A percentile compares a stretch with the other conserved stretches of the same genome.
phyloP scores from a whole-genome alignment of 345 rosid species.

The Psidium friedrichsthalianum region DNA sequence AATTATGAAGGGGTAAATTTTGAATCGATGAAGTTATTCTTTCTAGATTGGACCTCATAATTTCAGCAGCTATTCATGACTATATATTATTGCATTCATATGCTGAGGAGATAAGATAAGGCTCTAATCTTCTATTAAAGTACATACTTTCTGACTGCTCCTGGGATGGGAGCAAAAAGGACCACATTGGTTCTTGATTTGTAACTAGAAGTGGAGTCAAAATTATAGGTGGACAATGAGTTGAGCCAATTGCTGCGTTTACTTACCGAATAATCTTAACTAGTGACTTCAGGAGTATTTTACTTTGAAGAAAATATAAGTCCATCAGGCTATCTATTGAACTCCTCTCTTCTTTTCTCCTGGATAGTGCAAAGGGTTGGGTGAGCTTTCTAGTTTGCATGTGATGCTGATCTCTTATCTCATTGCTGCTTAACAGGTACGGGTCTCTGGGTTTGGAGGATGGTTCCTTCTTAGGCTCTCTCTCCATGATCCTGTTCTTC shows the following conservation, averaged over 20 bases:
- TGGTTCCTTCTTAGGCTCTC: slow-evolving; percentile 99
- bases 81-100: background rate
- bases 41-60: background rate
- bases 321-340: background rate
- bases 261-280: background rate
- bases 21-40: background rate
- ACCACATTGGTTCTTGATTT: background rate
- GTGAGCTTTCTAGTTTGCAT: background rate
- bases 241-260: background rate
- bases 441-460: slow-evolving; percentile 87
- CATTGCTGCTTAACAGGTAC: slow-evolving; percentile 35
- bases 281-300: background rate
- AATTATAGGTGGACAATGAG: background rate
- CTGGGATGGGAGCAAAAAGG: background rate
- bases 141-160: background rate
- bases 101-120: background rate
- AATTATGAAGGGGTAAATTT: slow-evolving; percentile 81
- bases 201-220: background rate
- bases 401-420: background rate
- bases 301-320: background rate
- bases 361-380: background rate
- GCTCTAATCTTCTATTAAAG: background rate
- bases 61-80: background rate
- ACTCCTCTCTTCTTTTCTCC: background rate
- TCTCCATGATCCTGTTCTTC: slow-evolving; percentile 96